These are phyloP conservation scores for Rhododendron williamsianum DNA, from an alignment of 148 eudicot genomes.

Conservation along the genomic window DNA sequence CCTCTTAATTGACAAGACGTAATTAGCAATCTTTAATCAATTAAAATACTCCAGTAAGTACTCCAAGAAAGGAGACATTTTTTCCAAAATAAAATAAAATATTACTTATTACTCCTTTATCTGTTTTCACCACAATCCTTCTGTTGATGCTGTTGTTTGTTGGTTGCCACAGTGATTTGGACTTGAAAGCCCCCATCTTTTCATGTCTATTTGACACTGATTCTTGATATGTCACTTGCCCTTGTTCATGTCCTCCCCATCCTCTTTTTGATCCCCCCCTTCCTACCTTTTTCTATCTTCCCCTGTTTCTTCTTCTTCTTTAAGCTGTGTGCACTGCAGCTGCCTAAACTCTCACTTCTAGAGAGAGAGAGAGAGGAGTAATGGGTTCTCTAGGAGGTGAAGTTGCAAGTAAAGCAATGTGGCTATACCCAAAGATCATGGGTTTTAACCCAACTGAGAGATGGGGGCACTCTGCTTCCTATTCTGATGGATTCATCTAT, in stretches of 20 bases:
- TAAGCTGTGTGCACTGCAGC: not conserved
- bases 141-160: constrained; percentile 16
- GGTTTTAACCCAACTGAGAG: constrained; percentile 76
- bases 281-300: not conserved
- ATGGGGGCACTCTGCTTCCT: constrained; percentile 97
- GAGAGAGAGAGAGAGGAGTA: not conserved
- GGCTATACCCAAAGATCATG: constrained; percentile 67
- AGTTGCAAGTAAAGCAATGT: constrained; percentile 58
- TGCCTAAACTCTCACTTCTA: not conserved
- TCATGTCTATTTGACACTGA: constrained; percentile 69
- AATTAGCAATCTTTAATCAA: not conserved
- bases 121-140: constrained; percentile 7
- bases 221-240: constrained; percentile 43
- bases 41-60: not conserved
- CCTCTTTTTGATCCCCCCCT: not conserved
- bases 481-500: constrained; percentile 60
- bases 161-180: constrained; percentile 80
- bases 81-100: not conserved
- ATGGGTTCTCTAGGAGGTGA: constrained; percentile 60
- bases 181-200: constrained; percentile 92
- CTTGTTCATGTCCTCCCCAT: constrained; percentile 29
- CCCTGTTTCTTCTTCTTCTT: constrained; percentile 12
- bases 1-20: not conserved
- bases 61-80: not conserved
- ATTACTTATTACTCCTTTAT: no score